Percentiles rank a stretch among this genome's conserved stretches.
Conservation (phyloP, 345 rosid genomes). For the Pistacia integerrima region DNA sequence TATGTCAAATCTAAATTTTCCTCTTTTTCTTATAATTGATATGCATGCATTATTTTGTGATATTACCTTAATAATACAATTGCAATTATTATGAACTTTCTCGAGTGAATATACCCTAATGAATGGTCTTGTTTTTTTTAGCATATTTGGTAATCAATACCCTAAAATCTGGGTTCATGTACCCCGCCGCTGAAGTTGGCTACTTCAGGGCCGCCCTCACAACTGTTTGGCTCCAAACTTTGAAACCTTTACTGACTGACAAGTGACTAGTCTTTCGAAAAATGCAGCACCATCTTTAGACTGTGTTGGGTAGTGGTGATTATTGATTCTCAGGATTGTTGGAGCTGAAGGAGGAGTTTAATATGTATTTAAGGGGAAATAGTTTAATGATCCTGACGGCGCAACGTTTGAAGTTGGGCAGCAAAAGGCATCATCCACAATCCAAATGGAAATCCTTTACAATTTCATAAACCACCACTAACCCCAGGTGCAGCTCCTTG, state of each 20-base stretch:
- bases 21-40: no score
- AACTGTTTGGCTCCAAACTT: neutral
- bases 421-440: neutral
- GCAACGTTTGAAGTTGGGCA: slow-evolving; percentile 22
- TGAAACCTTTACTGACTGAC: neutral
- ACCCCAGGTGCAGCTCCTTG: slow-evolving; percentile 6
- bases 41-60: no score
- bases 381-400: slow-evolving; percentile 33
- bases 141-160: neutral
- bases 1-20: no score
- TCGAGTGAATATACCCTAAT: neutral
- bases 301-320: neutral
- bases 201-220: neutral
- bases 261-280: neutral
- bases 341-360: slow-evolving; percentile 18
- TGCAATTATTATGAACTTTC: no score
- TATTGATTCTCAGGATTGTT: slow-evolving; percentile 28
- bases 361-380: slow-evolving; percentile 4
- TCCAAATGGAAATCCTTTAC: slow-evolving; percentile 25
- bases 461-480: slow-evolving; percentile 22
- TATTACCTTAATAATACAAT: no score
- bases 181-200: slow-evolving; percentile 29
- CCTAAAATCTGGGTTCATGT: neutral
- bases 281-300: neutral
- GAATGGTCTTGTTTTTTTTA: no score